Base-by-base conservation (phyloP, 768 basidiomycete genomes). In the Hygrocybe punicea region DNA sequence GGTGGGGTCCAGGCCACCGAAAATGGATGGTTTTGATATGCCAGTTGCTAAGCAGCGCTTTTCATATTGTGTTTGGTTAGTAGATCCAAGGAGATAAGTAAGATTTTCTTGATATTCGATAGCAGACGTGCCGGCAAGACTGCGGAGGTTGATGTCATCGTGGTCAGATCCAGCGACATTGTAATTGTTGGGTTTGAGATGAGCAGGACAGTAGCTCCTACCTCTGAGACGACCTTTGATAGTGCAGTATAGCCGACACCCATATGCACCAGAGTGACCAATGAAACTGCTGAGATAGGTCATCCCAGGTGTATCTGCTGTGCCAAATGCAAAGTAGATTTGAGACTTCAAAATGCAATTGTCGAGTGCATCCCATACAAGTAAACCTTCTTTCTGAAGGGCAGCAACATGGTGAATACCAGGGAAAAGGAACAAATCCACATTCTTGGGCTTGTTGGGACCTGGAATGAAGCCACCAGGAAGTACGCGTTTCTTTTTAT, bases 281-380 rank as follows among this genome's bases (percentile, higher is more conserved):
- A 74, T 70, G 17, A 67, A 51, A 1, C 76, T 74, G 59, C 63
- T 68, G 3, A 76, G 49, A 25, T 65, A 51, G 0, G 67, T 65
- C 55, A 73, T 64, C 2, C 67, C 76, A 13, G 69, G 67, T 0
- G 65, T 68, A 59, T 80, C 76, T 1, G 74, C 76, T 9, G 63
- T 67, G 2, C 29, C 68, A 45, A 72, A 59, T 1, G 53, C 52
- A 10, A 71, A 57, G 42, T 65, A 69, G 0, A 60, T 58, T 35
- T 54, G 11, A 1, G 67, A 67, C 0, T 33, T 37, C 35, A 68
- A 63, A 2, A 63, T 52, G 3, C 25, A 24, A 4, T 63, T 42
- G 1, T 44, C 21, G 0, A 29, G 33, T 0, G 67, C 70, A 62
- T 77, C 67, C 69, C 73, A 77, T 14, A 75, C 62, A 6, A 34